Evolutionary conservation across 495 filamentous ascomycete species (phyloP), one percentile per base, ranked within the genome.

Genomic region (Hyaloscypha bicolor): DNA sequence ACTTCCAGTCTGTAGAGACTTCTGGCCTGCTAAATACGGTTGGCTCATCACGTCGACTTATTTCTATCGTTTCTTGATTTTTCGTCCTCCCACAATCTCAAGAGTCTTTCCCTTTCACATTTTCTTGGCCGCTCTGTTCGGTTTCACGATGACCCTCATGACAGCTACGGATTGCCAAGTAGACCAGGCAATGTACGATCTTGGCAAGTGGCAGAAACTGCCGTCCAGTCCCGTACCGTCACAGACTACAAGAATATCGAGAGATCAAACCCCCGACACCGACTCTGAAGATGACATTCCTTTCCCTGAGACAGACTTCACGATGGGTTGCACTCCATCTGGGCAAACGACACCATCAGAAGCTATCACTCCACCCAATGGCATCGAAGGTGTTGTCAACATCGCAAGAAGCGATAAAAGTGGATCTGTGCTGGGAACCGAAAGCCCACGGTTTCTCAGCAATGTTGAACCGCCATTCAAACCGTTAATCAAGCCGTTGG

Each of bases 181-280:
- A 30, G 42, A 48, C 60, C 48, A 63, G 60, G 60, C 60, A 30
- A 63, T 63, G 60, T 53, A 29, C 60, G 60, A 63, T 42, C 60
- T 63, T 21, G 60, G 60, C 22, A 42, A 22, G 30, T 63, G 60
- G 60, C 60, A 63, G 31, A 32, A 22, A 25, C 42, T 25, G 21
- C 25, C 37, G n/a, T 12, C 39, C 21, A 45, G 42, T 31, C 25
- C 60, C 6, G 60, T 52, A 11, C 29, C 42, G 42, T 63, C 39
- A 22, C 60, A 63, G 29, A 39, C 19, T 63, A 30, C 37, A 63
- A 52, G 5, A 37, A 42, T 33, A 12, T 61, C 42, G 11, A n/a
- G 42, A 12, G 42, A n/a, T 48, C 42, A n/a, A 48, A n/a, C 42
- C 22, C 53, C 1, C 22, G 16, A 11, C 12, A 29, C 30, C 12